Conservation (phyloP, 176 grass and related monocot genomes). For the Stipa capillata region DNA sequence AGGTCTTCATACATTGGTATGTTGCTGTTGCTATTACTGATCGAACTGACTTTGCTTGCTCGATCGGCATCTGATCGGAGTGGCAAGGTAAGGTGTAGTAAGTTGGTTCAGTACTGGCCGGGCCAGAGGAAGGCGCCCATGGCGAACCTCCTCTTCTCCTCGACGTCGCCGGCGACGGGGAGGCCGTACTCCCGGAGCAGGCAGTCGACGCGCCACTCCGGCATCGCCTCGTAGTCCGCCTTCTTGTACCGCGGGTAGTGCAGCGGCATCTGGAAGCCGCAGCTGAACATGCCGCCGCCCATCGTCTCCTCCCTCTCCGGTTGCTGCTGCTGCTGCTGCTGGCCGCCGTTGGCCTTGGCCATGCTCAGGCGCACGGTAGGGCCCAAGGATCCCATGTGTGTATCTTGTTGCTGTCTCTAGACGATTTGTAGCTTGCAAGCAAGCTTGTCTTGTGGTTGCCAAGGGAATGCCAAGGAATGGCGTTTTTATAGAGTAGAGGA, state of each 20-base stretch:
- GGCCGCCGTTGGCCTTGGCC: conserved; percentile 17
- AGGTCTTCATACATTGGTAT: neutral
- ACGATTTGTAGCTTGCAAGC: neutral
- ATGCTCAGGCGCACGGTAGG: conserved; percentile 12
- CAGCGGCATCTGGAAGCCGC: conserved; percentile 57
- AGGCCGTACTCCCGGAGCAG: conserved; percentile 73
- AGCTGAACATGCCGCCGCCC: conserved; percentile 10
- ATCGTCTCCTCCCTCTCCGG: neutral
- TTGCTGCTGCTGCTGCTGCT: neutral
- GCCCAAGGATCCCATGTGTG: conserved; percentile 33
- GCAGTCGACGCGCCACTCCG: conserved; percentile 71
- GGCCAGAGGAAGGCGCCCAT: conserved; percentile 84
- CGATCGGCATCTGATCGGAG: neutral
- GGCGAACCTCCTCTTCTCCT: conserved; percentile 56
- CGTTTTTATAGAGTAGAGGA: conserved; percentile 20
- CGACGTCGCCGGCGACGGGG: conserved; percentile 39
- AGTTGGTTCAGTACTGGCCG: conserved; percentile 20
- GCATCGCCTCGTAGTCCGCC: conserved; percentile 81
- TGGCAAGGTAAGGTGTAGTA: neutral
- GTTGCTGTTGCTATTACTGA: neutral
- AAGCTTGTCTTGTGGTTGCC: neutral
- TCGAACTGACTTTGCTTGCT: neutral
- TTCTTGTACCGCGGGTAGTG: conserved; percentile 67
- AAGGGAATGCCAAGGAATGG: neutral
- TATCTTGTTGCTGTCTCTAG: neutral